phyloP scores from a whole-genome alignment of 2,329 filamentous ascomycete species.

The Colletotrichum eleusines region DNA sequence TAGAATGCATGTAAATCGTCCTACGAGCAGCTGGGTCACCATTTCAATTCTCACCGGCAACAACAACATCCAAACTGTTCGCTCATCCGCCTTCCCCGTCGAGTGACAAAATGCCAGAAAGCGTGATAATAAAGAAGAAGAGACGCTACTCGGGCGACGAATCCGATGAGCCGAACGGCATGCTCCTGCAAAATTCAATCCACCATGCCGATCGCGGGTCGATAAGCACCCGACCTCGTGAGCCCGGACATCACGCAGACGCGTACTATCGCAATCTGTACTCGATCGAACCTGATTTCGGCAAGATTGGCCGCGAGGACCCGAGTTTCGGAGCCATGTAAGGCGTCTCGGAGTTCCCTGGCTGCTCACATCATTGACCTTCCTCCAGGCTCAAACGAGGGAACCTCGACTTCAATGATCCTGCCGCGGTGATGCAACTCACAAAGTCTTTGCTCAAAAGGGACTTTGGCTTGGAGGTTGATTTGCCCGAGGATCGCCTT shows the following conservation, averaged over 20 bases:
- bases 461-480: slow-evolving; percentile 79
- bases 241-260: slow-evolving; percentile 38
- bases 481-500: slow-evolving; percentile 81
- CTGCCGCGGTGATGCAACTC: slow-evolving; percentile 80
- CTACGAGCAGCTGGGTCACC: neutral
- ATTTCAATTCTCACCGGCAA: neutral
- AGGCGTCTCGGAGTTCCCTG: slow-evolving; percentile 14
- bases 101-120: neutral
- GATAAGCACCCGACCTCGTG: neutral
- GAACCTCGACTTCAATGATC: slow-evolving; percentile 84
- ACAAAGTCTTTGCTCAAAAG: slow-evolving; percentile 81
- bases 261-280: slow-evolving; percentile 53
- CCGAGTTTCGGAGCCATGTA: slow-evolving; percentile 58
- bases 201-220: neutral
- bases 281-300: slow-evolving; percentile 56
- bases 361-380: neutral
- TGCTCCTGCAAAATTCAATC: neutral
- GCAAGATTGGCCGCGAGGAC: slow-evolving; percentile 56
- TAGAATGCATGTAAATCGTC: neutral
- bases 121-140: slow-evolving; percentile 18
- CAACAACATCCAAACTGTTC: neutral
- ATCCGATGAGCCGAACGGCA: slow-evolving; percentile 30
- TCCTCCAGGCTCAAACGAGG: slow-evolving; percentile 52
- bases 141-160: slow-evolving; percentile 19
- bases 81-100: neutral